Evolutionary conservation across 1,284 basidiomycete species (phyloP).

Genomic region (Trichosporon faecale): DNA sequence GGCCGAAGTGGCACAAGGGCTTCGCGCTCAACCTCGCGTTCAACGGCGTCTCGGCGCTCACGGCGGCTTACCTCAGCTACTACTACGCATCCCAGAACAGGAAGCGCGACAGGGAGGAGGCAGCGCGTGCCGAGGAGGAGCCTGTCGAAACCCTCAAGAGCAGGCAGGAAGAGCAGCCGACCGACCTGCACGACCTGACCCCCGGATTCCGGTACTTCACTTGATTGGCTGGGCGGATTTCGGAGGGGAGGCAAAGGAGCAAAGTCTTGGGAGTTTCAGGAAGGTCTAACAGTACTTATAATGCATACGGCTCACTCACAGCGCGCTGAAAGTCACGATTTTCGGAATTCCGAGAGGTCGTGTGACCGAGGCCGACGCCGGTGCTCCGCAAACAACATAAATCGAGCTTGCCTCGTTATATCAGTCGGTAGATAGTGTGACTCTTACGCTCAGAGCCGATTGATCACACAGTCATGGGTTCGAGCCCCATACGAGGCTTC

Average conservation of each 20-base stretch:
- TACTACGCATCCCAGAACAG: slow-evolving; percentile 19
- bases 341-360: background rate
- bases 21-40: slow-evolving; percentile 25
- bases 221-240: background rate
- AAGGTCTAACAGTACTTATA: background rate
- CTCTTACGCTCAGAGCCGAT: background rate
- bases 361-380: background rate
- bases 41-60: slow-evolving; percentile 15
- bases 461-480: background rate
- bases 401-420: background rate
- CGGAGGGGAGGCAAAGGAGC: background rate
- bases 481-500: background rate
- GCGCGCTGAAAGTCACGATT: background rate
- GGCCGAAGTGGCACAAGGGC: slow-evolving; percentile 27
- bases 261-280: background rate
- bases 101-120: slow-evolving; percentile 9
- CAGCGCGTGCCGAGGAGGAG: background rate
- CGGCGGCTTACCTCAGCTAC: slow-evolving; percentile 16
- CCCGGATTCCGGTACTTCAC: slow-evolving; percentile 23
- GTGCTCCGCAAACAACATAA: background rate
- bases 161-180: slow-evolving; percentile 3
- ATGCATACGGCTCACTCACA: background rate
- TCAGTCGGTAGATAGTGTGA: slow-evolving; percentile 5
- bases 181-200: slow-evolving; percentile 19
- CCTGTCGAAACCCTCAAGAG: slow-evolving; percentile 1